A percentile compares a stretch with the other conserved stretches of the same genome.
Evolutionary conservation across 768 basidiomycete genomes (phyloP).

Genomic region (Pholiota microspora): DNA sequence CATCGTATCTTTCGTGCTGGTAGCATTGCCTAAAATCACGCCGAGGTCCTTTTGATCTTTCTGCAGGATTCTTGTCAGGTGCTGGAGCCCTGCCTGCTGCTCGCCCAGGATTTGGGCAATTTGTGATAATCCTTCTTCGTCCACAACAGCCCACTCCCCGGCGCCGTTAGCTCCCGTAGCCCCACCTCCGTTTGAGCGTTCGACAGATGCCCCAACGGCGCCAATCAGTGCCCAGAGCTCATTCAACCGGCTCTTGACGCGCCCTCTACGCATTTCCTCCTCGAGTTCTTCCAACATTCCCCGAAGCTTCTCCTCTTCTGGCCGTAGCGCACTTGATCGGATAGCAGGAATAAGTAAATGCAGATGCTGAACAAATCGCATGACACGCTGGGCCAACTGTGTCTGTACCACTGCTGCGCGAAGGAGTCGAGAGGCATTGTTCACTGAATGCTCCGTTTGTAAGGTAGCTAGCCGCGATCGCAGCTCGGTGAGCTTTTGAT

Average conservation of each 20-base stretch:
- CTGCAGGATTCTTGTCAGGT: slow-evolving; percentile 75
- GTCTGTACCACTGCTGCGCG: slow-evolving; percentile 63
- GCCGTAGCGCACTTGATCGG: slow-evolving; percentile 70
- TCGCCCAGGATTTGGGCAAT: slow-evolving; percentile 76
- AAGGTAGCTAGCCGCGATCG: slow-evolving; percentile 61
- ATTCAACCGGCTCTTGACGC: slow-evolving; percentile 71
- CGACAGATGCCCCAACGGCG: slow-evolving; percentile 61
- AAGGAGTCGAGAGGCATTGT: slow-evolving; percentile 65
- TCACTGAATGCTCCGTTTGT: slow-evolving; percentile 58
- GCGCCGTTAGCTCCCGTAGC: neutral
- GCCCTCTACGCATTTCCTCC: slow-evolving; percentile 63
- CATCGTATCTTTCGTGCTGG: slow-evolving; percentile 4
- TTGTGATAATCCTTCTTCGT: slow-evolving; percentile 78
- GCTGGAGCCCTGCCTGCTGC: slow-evolving; percentile 78
- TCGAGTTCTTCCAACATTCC: slow-evolving; percentile 70
- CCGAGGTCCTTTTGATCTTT: slow-evolving; percentile 62
- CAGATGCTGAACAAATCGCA: slow-evolving; percentile 69
- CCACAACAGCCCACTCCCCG: slow-evolving; percentile 80
- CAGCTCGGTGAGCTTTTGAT: slow-evolving; percentile 71
- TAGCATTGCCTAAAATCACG: slow-evolving; percentile 49
- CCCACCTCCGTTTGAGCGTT: slow-evolving; percentile 40
- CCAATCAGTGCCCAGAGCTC: slow-evolving; percentile 87
- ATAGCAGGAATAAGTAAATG: slow-evolving; percentile 78
- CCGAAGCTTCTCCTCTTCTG: slow-evolving; percentile 78
- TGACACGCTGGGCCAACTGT: slow-evolving; percentile 68